Percentiles rank a stretch among this genome's conserved stretches.
These are phyloP conservation scores for Teratosphaeria epicoccoides DNA, from an alignment of 2,329 filamentous ascomycete genomes.

Conservation along the genomic window DNA sequence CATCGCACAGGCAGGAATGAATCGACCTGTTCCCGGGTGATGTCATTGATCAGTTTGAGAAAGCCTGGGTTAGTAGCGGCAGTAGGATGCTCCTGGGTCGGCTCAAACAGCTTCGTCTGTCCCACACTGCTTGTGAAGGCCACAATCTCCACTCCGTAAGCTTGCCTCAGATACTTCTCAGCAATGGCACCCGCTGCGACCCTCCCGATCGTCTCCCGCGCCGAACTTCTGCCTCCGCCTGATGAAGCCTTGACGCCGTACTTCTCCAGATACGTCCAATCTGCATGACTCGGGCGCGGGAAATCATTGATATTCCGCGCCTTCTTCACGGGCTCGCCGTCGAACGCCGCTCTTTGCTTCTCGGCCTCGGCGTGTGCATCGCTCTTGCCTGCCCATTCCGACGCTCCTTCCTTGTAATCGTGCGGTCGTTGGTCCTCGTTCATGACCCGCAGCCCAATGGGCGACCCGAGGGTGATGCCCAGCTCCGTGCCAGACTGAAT, in stretches of 20 bases:
- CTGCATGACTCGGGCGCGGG: constrained; percentile 84
- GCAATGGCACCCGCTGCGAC: constrained; percentile 87
- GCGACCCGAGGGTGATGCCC: constrained; percentile 80
- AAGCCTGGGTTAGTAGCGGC: constrained; percentile 69
- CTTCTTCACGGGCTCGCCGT: background rate
- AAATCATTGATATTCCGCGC: constrained; percentile 70
- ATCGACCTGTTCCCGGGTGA: constrained; percentile 71
- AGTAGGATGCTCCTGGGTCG: constrained; percentile 56
- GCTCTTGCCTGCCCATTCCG: background rate
- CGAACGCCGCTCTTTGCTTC: background rate
- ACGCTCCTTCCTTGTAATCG: constrained; percentile 57
- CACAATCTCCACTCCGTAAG: constrained; percentile 81
- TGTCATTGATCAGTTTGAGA: constrained; percentile 58
- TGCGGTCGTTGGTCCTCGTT: constrained; percentile 90
- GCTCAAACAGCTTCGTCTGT: constrained; percentile 63
- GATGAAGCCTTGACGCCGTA: constrained; percentile 89
- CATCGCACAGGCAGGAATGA: constrained; percentile 76
- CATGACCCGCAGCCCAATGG: constrained; percentile 74
- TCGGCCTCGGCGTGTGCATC: background rate
- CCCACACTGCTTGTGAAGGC: constrained; percentile 84
- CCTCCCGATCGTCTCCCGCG: constrained; percentile 84
- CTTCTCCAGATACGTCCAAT: constrained; percentile 95
- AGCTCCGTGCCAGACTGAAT: constrained; percentile 91
- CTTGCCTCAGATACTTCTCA: constrained; percentile 76
- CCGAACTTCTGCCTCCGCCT: constrained; percentile 80